These are phyloP conservation scores for Blastobotrys attinorum DNA, from an alignment of 805 yeast genomes.

Conservation along the genomic window DNA sequence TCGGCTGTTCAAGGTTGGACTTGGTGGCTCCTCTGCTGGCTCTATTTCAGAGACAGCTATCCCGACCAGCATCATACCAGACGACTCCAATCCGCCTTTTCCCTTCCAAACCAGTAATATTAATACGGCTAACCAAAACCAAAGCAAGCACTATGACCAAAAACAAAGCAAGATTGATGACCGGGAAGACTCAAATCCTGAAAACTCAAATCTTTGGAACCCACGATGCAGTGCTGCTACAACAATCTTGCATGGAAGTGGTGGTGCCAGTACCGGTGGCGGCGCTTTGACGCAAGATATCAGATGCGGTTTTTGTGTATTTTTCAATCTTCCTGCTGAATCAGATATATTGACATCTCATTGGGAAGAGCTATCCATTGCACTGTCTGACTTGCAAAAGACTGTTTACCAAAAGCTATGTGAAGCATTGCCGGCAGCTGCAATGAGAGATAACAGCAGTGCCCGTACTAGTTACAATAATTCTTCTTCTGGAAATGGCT, in stretches of 20 bases:
- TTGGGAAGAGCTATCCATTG: slow-evolving; percentile 23
- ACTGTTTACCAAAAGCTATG: slow-evolving; percentile 4
- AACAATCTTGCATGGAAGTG: not conserved
- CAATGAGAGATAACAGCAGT: not conserved
- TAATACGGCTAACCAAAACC: not conserved
- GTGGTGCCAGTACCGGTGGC: no score
- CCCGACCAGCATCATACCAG: not conserved
- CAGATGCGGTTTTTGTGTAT: slow-evolving; percentile 17
- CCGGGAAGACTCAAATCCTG: not conserved
- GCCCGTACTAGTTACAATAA: not conserved
- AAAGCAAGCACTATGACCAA: not conserved
- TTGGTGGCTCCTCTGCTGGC: not conserved
- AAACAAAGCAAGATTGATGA: not conserved
- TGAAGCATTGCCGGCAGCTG: slow-evolving; percentile 4
- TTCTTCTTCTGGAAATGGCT: not conserved
- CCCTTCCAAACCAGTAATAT: no score
- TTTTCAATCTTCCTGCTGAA: slow-evolving; percentile 11
- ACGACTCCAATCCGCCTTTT: not conserved
- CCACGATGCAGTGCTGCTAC: not conserved
- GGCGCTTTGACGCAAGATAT: slow-evolving; percentile 11
- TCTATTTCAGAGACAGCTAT: not conserved
- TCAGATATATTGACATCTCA: slow-evolving; percentile 13
- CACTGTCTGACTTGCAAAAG: slow-evolving; percentile 15
- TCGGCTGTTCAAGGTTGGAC: slow-evolving; percentile 18
- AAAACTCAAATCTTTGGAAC: slow-evolving; percentile 1